Evolutionary conservation across 2,329 filamentous ascomycete genomes (phyloP).

Genomic region (Endothia cerciana): DNA sequence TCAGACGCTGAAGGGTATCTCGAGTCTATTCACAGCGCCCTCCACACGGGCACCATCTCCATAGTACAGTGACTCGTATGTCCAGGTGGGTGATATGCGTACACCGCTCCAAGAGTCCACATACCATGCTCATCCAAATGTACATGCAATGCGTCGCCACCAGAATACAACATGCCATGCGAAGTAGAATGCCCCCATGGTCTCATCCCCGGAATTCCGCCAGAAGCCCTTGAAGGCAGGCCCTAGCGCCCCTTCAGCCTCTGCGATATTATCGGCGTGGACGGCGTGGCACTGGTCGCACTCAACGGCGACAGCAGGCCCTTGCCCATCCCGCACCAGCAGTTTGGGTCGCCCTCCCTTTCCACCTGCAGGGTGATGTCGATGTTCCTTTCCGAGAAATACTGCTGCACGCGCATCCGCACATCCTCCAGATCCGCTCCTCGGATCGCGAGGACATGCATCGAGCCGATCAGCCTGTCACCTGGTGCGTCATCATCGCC

Average conservation of each 20-base stretch:
- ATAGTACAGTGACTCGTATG: background rate
- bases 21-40: background rate
- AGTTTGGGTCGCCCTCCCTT: slow-evolving; percentile 72
- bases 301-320: slow-evolving; percentile 35
- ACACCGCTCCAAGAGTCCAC: slow-evolving; percentile 1
- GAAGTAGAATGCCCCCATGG: background rate
- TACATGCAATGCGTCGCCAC: background rate
- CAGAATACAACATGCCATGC: background rate
- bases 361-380: slow-evolving; percentile 89
- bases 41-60: background rate
- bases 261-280: slow-evolving; percentile 17
- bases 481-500: slow-evolving; percentile 44
- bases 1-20: slow-evolving; percentile 5
- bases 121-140: background rate
- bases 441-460: slow-evolving; percentile 79
- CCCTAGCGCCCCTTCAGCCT: slow-evolving; percentile 28
- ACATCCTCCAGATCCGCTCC: slow-evolving; percentile 81
- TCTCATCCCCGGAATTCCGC: background rate
- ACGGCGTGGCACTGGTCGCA: slow-evolving; percentile 9
- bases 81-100: slow-evolving; percentile 9
- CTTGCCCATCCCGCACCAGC: slow-evolving; percentile 60
- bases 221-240: background rate
- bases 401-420: slow-evolving; percentile 72
- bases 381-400: slow-evolving; percentile 72
- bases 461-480: slow-evolving; percentile 74